Evolutionary conservation across 371 early-diverging fungal species (phyloP).

Genomic region (Apophysomyces elegans): DNA sequence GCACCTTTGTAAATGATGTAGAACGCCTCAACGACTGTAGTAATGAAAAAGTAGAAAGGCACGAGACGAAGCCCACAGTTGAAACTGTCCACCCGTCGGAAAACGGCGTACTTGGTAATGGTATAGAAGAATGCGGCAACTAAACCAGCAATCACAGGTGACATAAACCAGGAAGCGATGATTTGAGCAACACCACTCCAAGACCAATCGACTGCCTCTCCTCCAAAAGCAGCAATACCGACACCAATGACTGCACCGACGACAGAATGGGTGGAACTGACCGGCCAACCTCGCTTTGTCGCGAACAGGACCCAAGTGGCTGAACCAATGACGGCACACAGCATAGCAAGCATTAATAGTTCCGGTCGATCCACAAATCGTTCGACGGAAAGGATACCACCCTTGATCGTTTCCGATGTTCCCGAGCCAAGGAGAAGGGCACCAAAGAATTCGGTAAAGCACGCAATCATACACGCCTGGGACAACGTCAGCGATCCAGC

Average conservation of each 20-base stretch:
- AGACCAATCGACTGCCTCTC: slow-evolving; percentile 69
- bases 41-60: slow-evolving; percentile 83
- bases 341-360: slow-evolving; percentile 82
- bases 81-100: slow-evolving; percentile 68
- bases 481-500: slow-evolving; percentile 76
- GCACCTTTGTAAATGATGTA: slow-evolving; percentile 79
- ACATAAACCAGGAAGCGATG: slow-evolving; percentile 79
- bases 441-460: slow-evolving; percentile 87
- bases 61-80: slow-evolving; percentile 75
- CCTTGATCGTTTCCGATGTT: slow-evolving; percentile 79
- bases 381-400: slow-evolving; percentile 64
- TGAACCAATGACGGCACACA: slow-evolving; percentile 80
- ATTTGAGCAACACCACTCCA: slow-evolving; percentile 75
- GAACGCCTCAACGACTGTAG: slow-evolving; percentile 70
- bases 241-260: slow-evolving; percentile 83
- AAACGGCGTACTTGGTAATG: slow-evolving; percentile 67
- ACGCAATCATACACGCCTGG: slow-evolving; percentile 79
- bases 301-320: slow-evolving; percentile 80
- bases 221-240: slow-evolving; percentile 79
- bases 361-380: slow-evolving; percentile 65
- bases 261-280: slow-evolving; percentile 68
- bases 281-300: slow-evolving; percentile 62
- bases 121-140: slow-evolving; percentile 70
- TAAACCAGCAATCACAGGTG: slow-evolving; percentile 72
- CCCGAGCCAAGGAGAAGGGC: slow-evolving; percentile 81